Conservation (phyloP, 352 stramenopile genomes). For the Halophytophthora polymorphica region DNA sequence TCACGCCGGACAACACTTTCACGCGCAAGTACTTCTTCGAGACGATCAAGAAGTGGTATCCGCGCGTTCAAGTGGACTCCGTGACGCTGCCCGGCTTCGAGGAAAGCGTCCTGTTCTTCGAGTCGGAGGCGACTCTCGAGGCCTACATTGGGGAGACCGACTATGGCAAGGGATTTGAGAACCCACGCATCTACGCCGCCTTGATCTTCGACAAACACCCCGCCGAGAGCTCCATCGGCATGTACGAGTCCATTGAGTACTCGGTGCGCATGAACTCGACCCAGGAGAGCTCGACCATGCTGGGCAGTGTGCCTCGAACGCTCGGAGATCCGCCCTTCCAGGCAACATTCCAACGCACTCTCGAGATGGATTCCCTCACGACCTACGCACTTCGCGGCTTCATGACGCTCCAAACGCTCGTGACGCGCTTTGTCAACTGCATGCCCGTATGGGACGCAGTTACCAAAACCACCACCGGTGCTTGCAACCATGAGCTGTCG, state of each 20-base stretch:
- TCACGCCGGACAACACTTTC: constrained; percentile 52
- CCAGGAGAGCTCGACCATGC: constrained; percentile 5
- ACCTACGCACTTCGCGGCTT: constrained; percentile 46
- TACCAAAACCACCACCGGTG: constrained; percentile 32
- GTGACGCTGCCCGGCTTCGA: constrained; percentile 46
- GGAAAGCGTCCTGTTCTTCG: constrained; percentile 65
- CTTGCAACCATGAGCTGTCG: constrained; percentile 39
- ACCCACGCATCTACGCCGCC: constrained; percentile 53
- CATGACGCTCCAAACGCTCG: constrained; percentile 65
- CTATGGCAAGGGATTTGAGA: constrained; percentile 45
- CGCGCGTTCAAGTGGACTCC: constrained; percentile 18
- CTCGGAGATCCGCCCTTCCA: constrained; percentile 47
- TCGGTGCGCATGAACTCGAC: constrained; percentile 68
- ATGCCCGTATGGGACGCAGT: constrained; percentile 45
- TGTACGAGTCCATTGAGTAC: constrained; percentile 51
- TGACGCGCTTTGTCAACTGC: constrained; percentile 59
- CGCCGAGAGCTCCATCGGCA: constrained; percentile 36
- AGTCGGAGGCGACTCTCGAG: constrained; percentile 35
- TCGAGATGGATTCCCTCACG: constrained; percentile 37
- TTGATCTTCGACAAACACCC: constrained; percentile 60
- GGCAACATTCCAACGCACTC: constrained; percentile 38
- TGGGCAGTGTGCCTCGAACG: constrained; percentile 37
- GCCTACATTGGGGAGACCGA: constrained; percentile 29
- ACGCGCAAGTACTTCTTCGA: constrained; percentile 68
- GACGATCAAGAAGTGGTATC: constrained; percentile 52